Evolutionary conservation across 306 rosid species (phyloP), one percentile per base, ranked within the genome.

Genomic region (Clitoria ternatea): DNA sequence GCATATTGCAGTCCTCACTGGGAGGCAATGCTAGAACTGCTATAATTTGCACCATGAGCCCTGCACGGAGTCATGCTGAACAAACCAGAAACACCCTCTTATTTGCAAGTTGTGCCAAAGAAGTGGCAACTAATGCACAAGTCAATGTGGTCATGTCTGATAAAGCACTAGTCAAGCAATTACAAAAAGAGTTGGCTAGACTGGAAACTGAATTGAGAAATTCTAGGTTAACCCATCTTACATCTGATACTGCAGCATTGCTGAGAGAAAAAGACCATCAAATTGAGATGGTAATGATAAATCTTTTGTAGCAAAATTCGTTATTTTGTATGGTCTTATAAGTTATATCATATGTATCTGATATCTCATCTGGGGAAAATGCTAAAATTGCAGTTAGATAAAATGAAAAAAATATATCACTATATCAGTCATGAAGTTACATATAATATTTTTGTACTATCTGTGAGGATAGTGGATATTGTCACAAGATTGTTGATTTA

Each of bases 11-110:
- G 78, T 87, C 99, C 49, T 91, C 99, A 37, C 83, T 95, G 78
- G 99, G 97, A 73, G 99, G 99, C 77, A 95, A 91, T 85, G 90
- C 99, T 62, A 91, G 86, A 86, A 91, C 96, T 80, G 97, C 97
- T 68, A 85, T 95, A 70, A 95, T 95, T 59, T 95, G 99, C 81
- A 95, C 96, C 72, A 84, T 95, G 96, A 91, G 99, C 82, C 99
- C 99, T 78, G 96, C 97, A 48, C 72, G 87, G 70, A 80, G 85
- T 80, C 97, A 89, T 61, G 96, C 86, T 63, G 99, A 95, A 76
- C 99, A 95, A 72, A 86, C 90, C 70, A 85, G 99, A 84, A 95
- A 95, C 77, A 91, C 99, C n/a, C 97, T 95, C 67, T 85, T 95
- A 82, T 95, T 95, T 77, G 99, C 99, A 73, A 87, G 97, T 44